These are phyloP conservation scores for Rhodotorula taiwanensis DNA, from an alignment of 768 basidiomycete genomes.

Conservation along the genomic window DNA sequence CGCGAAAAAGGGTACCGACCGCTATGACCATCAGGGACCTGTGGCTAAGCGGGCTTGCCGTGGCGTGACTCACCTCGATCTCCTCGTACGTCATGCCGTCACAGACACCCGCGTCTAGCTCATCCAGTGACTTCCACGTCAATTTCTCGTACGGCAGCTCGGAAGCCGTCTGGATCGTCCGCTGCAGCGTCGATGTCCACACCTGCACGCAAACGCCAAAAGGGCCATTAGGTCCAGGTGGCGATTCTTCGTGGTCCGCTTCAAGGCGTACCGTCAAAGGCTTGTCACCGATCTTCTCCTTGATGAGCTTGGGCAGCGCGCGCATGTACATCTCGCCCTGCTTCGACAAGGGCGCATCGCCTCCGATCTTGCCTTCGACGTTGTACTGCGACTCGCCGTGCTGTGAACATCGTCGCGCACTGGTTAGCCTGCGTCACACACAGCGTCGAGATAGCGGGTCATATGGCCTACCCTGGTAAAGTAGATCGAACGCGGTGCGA, in stretches of 20 bases:
- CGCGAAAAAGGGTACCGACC: not conserved
- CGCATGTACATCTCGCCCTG: conserved; percentile 77
- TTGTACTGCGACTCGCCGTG: conserved; percentile 98
- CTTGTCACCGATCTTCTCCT: conserved; percentile 81
- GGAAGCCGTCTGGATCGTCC: conserved; percentile 85
- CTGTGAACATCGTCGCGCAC: too few relatives aligned
- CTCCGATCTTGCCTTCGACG: conserved; percentile 91
- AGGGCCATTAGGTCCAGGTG: not conserved
- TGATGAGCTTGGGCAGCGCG: conserved; percentile 79
- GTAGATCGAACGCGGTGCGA: conserved; percentile 94
- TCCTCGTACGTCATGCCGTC: conserved; percentile 99
- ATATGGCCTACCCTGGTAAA: conserved; percentile 69
- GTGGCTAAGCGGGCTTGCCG: conserved; percentile 1
- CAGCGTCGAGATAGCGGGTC: not conserved
- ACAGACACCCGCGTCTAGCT: conserved; percentile 97
- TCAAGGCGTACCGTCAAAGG: conserved; percentile 61
- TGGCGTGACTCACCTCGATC: conserved; percentile 78
- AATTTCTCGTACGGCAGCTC: conserved; percentile 77
- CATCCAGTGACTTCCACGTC: conserved; percentile 98
- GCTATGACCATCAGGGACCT: not conserved
- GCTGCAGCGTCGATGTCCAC: conserved; percentile 95
- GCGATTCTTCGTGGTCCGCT: too few relatives aligned
- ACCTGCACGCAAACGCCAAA: conserved; percentile 52
- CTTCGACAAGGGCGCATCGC: conserved; percentile 81
- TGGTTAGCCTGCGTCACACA: too few relatives aligned